Conservation (phyloP, 2,329 filamentous ascomycete species). For the Monosporascus cannonballus region DNA sequence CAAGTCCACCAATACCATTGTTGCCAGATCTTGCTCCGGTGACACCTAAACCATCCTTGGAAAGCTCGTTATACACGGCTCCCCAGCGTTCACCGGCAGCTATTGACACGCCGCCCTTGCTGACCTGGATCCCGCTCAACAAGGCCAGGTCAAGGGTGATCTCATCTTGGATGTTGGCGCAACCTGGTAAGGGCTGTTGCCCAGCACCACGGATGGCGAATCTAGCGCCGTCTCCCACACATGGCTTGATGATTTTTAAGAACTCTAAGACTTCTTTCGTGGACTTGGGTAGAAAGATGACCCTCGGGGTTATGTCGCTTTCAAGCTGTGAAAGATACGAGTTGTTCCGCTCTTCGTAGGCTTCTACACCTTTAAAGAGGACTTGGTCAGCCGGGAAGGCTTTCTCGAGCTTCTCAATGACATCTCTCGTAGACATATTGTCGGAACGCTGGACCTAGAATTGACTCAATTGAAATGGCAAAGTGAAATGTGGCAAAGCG, state of each 20-base stretch:
- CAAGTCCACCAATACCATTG: constrained; percentile 1
- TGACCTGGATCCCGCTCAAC: not conserved
- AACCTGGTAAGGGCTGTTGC: not conserved
- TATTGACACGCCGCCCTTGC: not conserved
- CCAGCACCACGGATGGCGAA: not conserved
- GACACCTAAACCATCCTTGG: not conserved
- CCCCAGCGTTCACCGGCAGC: constrained; percentile 7
- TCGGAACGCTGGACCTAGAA: too few relatives aligned
- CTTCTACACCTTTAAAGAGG: too few relatives aligned
- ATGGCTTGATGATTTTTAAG: not conserved
- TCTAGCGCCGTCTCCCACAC: not conserved
- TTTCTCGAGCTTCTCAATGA: too few relatives aligned
- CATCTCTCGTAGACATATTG: too few relatives aligned
- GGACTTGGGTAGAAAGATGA: not conserved
- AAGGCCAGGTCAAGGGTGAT: not conserved
- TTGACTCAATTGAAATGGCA: too few relatives aligned
- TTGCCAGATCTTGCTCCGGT: not conserved
- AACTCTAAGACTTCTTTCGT: not conserved
- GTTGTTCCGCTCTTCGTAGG: too few relatives aligned
- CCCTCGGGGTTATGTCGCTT: too few relatives aligned
- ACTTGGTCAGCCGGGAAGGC: too few relatives aligned
- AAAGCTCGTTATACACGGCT: constrained; percentile 1
- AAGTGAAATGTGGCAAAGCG: too few relatives aligned
- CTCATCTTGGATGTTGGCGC: not conserved
- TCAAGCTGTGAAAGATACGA: too few relatives aligned